These are phyloP conservation scores for Boletus insuetus DNA, from an alignment of 768 basidiomycete genomes.

Conservation along the genomic window DNA sequence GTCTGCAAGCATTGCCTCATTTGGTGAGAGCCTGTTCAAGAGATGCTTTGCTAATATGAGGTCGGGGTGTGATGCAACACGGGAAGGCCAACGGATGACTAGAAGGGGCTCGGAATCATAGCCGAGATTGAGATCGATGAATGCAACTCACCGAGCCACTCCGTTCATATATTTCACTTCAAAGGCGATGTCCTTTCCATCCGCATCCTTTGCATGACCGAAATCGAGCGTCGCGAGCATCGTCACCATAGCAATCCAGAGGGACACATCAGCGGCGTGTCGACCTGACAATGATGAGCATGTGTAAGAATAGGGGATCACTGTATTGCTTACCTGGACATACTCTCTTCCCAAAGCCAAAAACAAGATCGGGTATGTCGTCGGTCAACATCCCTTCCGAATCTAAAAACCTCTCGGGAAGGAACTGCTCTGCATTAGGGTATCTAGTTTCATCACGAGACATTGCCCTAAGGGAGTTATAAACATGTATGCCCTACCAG, in stretches of 20 bases:
- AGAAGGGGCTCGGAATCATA: neutral
- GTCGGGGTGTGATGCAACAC: conserved; percentile 11
- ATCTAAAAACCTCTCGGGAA: conserved; percentile 13
- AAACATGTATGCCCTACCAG: neutral
- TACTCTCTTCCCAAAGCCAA: conserved; percentile 16
- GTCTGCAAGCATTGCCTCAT: neutral
- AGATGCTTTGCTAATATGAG: conserved; percentile 2
- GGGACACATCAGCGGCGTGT: conserved; percentile 1
- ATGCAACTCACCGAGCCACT: conserved; percentile 6
- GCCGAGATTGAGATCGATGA: neutral
- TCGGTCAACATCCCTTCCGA: conserved; percentile 6
- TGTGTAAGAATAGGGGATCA: neutral
- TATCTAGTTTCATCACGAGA: conserved; percentile 19
- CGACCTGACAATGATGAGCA: conserved; percentile 4
- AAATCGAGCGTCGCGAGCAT: conserved; percentile 24
- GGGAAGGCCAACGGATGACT: conserved; percentile 16
- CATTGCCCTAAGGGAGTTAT: conserved; percentile 13
- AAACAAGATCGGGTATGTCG: conserved; percentile 9
- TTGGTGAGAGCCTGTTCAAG: conserved; percentile 2
- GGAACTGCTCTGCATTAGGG: conserved; percentile 13
- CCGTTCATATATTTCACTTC: conserved; percentile 2
- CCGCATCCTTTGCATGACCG: conserved; percentile 7
- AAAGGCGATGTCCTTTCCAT: conserved; percentile 5
- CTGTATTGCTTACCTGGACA: conserved; percentile 11
- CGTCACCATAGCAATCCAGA: conserved; percentile 13